Evolutionary conservation across 2,329 filamentous ascomycete genomes (phyloP).

Genomic region (Fusarium piperis): DNA sequence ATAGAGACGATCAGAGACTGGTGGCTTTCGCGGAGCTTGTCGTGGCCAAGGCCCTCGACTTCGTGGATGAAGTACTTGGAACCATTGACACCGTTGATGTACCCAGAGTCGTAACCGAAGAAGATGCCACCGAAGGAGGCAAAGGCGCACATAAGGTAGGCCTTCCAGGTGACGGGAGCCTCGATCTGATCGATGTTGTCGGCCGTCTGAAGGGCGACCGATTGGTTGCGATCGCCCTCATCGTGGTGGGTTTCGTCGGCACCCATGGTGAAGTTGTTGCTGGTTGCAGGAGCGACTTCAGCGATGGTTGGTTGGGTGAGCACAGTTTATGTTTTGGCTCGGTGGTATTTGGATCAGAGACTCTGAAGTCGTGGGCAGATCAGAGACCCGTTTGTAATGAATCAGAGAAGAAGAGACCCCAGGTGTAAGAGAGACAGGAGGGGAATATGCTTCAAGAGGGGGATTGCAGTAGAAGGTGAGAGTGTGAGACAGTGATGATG

Average conservation of each 20-base stretch:
- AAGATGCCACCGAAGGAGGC: constrained; percentile 79
- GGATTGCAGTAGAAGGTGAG: constrained; percentile 2
- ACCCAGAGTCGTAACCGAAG: constrained; percentile 82
- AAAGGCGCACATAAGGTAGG: constrained; percentile 75
- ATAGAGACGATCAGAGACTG: constrained; percentile 75
- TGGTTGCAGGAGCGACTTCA: not conserved
- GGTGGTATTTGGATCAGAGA: not conserved
- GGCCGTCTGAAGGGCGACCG: constrained; percentile 53
- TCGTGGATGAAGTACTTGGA: constrained; percentile 61
- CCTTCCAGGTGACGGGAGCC: constrained; percentile 74
- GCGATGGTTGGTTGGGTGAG: not conserved
- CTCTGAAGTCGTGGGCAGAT: not conserved
- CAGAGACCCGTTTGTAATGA: not conserved
- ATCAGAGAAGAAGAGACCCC: not conserved
- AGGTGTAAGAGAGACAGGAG: not conserved
- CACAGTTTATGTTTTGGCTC: not conserved
- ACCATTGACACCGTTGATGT: constrained; percentile 73
- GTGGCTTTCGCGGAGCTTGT: constrained; percentile 52
- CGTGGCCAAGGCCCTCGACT: constrained; percentile 56
- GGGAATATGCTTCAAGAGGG: not conserved
- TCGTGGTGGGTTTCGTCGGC: constrained; percentile 31
- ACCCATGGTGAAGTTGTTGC: constrained; percentile 32
- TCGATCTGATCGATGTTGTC: constrained; percentile 69
- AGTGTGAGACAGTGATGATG: constrained; percentile 36
- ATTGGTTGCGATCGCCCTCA: constrained; percentile 36